Evolutionary conservation across 108 stramenopile species (phyloP).

Genomic region (Aureococcus anophagefferens): DNA sequence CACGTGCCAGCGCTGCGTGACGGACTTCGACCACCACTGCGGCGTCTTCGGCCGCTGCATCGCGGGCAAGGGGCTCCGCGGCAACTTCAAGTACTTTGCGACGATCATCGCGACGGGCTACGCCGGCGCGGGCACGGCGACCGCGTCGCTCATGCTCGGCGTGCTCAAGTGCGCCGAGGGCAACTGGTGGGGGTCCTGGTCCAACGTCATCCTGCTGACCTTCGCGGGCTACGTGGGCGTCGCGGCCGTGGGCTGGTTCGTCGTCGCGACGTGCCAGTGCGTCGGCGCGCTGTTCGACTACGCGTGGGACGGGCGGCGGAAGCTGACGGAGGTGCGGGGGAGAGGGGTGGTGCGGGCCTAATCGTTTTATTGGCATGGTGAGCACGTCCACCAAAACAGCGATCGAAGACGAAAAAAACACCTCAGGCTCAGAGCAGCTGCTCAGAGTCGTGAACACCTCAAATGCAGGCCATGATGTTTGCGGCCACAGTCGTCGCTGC

Average conservation of each 20-base stretch:
- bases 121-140: background rate
- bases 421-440: no score
- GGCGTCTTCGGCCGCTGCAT: background rate
- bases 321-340: no score
- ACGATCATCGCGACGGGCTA: background rate
- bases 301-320: background rate
- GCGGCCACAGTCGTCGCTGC: no score
- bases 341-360: no score
- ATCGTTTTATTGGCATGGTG: no score
- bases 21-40: background rate
- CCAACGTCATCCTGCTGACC: background rate
- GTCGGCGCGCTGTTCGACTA: background rate
- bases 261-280: background rate
- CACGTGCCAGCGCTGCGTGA: background rate
- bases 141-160: no score
- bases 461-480: no score
- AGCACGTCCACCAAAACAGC: no score
- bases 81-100: background rate
- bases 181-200: slow-evolving; percentile 13
- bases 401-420: no score
- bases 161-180: no score
- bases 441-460: no score
- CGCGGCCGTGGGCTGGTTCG: background rate
- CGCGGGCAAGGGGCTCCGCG: background rate
- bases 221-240: background rate